Percentiles rank a stretch among this genome's conserved stretches.
These are phyloP conservation scores for Nitzschia sp. DNA, from an alignment of 108 stramenopile genomes.

Conservation along the genomic window DNA sequence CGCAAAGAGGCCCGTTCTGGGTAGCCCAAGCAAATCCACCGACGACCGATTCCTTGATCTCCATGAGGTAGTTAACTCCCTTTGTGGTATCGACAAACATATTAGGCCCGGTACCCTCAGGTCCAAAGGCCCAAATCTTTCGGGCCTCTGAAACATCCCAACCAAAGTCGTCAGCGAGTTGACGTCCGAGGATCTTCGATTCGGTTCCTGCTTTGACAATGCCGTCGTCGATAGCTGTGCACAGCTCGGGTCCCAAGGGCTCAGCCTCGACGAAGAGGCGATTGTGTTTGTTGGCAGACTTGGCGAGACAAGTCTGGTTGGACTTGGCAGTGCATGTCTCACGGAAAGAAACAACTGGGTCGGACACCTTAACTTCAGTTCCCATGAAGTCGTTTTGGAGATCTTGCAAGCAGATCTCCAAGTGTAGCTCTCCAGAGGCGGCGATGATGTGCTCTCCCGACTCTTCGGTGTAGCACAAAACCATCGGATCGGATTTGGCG, in stretches of 20 bases:
- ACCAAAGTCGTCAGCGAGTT: slow-evolving; percentile 94
- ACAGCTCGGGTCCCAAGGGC: slow-evolving; percentile 85
- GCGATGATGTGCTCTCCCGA: slow-evolving; percentile 99
- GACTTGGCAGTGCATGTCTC: slow-evolving; percentile 97
- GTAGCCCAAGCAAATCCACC: slow-evolving; percentile 99
- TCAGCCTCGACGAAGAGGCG: slow-evolving; percentile 96
- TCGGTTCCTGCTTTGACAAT: slow-evolving; percentile 88
- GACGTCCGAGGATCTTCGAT: slow-evolving; percentile 91
- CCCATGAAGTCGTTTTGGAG: slow-evolving; percentile 99
- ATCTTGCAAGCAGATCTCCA: slow-evolving; percentile 99
- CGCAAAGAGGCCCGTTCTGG: slow-evolving; percentile 96
- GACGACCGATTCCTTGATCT: slow-evolving; percentile 99
- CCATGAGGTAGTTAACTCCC: slow-evolving; percentile 99
- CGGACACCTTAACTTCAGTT: slow-evolving; percentile 98
- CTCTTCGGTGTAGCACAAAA: slow-evolving; percentile 99
- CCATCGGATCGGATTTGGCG: slow-evolving; percentile 99
- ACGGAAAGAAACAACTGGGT: slow-evolving; percentile 99
- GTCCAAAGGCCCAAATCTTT: slow-evolving; percentile 99
- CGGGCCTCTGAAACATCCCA: slow-evolving; percentile 98
- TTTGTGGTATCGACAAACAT: slow-evolving; percentile 98
- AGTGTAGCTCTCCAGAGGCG: slow-evolving; percentile 98
- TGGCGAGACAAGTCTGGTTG: slow-evolving; percentile 91
- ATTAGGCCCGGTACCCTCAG: slow-evolving; percentile 99
- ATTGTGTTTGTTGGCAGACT: slow-evolving; percentile 99
- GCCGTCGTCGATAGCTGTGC: slow-evolving; percentile 96